Evolutionary conservation across 1,284 basidiomycete species (phyloP), one percentile per base, ranked within the genome.

Genomic region (Flammula alnicola): DNA sequence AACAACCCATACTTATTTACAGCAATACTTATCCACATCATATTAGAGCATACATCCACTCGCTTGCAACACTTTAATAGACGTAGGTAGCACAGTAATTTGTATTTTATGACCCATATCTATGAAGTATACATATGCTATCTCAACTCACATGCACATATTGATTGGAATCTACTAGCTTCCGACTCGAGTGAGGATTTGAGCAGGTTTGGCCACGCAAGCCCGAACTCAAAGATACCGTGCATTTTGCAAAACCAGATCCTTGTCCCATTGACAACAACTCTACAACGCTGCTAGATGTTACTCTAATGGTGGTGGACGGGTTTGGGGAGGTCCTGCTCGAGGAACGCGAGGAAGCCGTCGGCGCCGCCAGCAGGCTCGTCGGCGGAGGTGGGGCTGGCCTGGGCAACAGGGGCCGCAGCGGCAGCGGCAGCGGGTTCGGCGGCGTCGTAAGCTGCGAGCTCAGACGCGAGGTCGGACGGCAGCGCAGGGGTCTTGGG

Each of bases 381-480:
- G 44, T 63, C 68, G n/a, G n/a, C 68, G 29, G 63, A 62, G 26
- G 62, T 54, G 20, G 56, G 48, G 19, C 63, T 54, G 31, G 62
- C 50, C 11, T 62, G 54, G 19, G 60, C 57, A 14, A 59, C 56
- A 12, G 61, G 54, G 19, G 60, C 57, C 11, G 55, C 60, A n/a
- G n/a, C n/a, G 5, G 58, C 52, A 9, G 77, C 76, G 55, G 81
- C 74, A 33, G 79, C 71, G 44, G 92, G 92, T 68, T 94, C 88
- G 5, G 82, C 68, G 6, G 83, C 76, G 58, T 93, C 91, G 66
- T 93, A 95, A 41, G 86, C 83, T 33, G 87, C 73, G 54, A 95
- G 82, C 62, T 93, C 91, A n/a, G 83, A 69, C 16, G 92, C 88
- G 59, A 95, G 82, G 71, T 94, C 88, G 45, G 80, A 66, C 40